Evolutionary conservation across 106 monocot genomes (phyloP), one percentile per base, ranked within the genome.

Genomic region (Dendrobium huoshanense): DNA sequence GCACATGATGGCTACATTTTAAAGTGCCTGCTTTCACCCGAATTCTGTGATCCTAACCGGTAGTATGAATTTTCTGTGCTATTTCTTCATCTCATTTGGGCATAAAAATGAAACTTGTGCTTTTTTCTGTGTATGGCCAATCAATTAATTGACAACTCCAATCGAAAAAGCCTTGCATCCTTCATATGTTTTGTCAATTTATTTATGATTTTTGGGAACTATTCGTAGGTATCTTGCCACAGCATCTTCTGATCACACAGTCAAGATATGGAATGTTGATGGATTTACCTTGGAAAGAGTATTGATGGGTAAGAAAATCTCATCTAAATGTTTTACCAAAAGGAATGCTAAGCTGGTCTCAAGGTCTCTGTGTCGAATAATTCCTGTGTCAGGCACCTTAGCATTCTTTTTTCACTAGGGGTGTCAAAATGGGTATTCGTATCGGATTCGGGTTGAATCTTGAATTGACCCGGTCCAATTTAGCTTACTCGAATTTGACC

Each of bases 241-340:
- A 55, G 95, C 98, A 45, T 95, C 98, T 79, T 89, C 98, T 76
- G 98, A 99, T 86, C 87, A 86, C 73, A 95, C 98, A 49, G 93
- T 95, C 29, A 99, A 99, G 78, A 89, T 99, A 85, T 99, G 98
- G 98, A 99, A 99, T 75, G 98, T 95, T 43, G 95, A 99, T 86
- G 94, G 95, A 65, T 93, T 95, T 84, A 88, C 90, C 9, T 76
- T 95, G 85, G 98, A 92, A 86, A 83, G 87, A 91, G 90, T 93
- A 41, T 75, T 99, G 78, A 85, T 76, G 4, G 98, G 98, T 93
- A 85, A 75, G 54, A 67, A 80, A 73, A 41, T 47, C 1, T n/a
- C 4, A 47, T 49, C 9, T 44, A 43, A 5, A n/a, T 37, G 13
- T 37, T 70, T 70, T 70, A 9, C 31, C 70, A 61, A n/a, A 22